Evolutionary conservation across 2,329 filamentous ascomycete genomes (phyloP).

Genomic region (Neonectria faginata): DNA sequence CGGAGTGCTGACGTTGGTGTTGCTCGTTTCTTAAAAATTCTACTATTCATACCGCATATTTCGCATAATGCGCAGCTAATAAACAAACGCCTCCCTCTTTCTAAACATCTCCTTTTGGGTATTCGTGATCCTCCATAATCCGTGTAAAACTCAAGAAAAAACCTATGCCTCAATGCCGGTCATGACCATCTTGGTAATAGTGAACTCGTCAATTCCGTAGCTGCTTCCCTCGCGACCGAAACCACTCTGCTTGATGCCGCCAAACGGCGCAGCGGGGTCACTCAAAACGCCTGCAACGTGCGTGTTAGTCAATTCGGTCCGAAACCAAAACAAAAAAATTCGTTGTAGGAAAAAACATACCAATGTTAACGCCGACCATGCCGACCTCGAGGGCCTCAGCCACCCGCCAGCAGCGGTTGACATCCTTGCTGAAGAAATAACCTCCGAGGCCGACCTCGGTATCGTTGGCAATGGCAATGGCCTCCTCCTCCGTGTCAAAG

Average conservation of each 20-base stretch:
- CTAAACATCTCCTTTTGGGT: slow-evolving; percentile 32
- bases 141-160: slow-evolving; percentile 19
- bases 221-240: slow-evolving; percentile 80
- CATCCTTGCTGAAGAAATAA: slow-evolving; percentile 72
- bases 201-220: slow-evolving; percentile 79
- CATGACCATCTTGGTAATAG: slow-evolving; percentile 70
- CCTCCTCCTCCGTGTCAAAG: slow-evolving; percentile 76
- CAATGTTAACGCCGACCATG: slow-evolving; percentile 51
- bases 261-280: slow-evolving; percentile 70
- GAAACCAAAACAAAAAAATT: no score
- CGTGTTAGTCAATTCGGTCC: slow-evolving; percentile 30
- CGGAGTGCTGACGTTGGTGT: neutral
- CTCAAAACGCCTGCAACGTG: slow-evolving; percentile 56
- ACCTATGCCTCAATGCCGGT: slow-evolving; percentile 43
- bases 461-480: slow-evolving; percentile 73
- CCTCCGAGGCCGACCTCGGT: slow-evolving; percentile 77
- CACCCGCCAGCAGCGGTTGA: slow-evolving; percentile 55
- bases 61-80: slow-evolving; percentile 16
- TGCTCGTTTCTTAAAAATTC: neutral
- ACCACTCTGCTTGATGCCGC: slow-evolving; percentile 81
- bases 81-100: slow-evolving; percentile 7
- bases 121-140: slow-evolving; percentile 33
- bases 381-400: slow-evolving; percentile 61
- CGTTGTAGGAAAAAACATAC: slow-evolving; percentile 29
- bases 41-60: slow-evolving; percentile 15